These are phyloP conservation scores for Blastobotrys muscicola DNA, from an alignment of 805 yeast genomes.

Conservation along the genomic window DNA sequence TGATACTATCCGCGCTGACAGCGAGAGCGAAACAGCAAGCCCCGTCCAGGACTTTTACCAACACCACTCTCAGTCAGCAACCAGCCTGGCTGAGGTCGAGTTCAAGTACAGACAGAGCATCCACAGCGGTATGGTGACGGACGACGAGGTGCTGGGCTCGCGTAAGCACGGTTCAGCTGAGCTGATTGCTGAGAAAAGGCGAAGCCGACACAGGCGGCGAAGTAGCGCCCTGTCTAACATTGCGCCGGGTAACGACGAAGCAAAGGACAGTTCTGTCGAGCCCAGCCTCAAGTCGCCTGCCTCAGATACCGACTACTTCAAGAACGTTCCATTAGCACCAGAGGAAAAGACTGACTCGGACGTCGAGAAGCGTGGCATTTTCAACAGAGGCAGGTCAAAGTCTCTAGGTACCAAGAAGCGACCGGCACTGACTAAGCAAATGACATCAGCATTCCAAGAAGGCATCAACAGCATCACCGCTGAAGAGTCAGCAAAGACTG, in stretches of 20 bases:
- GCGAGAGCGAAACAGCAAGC: too few species aligned
- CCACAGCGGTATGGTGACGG: too few species aligned
- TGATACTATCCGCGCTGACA: too few species aligned
- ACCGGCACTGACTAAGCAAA: slow-evolving; percentile 21
- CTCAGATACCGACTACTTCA: neutral
- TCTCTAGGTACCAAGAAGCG: neutral
- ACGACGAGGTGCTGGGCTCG: too few species aligned
- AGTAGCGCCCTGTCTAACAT: too few species aligned
- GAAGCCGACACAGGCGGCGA: too few species aligned
- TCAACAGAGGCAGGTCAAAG: neutral
- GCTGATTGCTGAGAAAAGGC: too few species aligned
- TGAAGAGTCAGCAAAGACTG: slow-evolving; percentile 62
- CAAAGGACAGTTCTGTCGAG: neutral
- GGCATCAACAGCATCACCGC: slow-evolving; percentile 76
- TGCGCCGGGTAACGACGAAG: neutral
- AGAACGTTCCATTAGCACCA: neutral
- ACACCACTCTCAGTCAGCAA: too few species aligned
- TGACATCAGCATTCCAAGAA: slow-evolving; percentile 45
- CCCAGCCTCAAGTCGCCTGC: neutral
- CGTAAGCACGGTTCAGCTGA: too few species aligned
- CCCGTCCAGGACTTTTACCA: too few species aligned
- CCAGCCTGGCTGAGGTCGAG: too few species aligned
- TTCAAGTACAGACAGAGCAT: too few species aligned
- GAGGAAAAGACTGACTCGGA: slow-evolving; percentile 1
- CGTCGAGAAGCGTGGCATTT: slow-evolving; percentile 1